phyloP scores from a whole-genome alignment of 768 basidiomycete genomes.

The Lentinula lateritia region DNA sequence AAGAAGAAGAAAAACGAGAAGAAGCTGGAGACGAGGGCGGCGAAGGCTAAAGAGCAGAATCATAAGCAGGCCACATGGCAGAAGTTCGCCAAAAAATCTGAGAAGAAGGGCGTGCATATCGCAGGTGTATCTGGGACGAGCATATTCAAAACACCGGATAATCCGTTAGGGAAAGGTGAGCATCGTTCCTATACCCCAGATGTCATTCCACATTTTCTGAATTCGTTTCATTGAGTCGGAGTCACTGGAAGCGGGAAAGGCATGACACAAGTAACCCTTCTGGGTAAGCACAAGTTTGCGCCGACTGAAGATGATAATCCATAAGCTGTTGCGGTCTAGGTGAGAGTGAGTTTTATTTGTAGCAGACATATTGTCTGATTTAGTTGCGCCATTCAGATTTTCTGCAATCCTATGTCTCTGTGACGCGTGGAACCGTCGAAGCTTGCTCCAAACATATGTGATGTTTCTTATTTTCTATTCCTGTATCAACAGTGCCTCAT shows the following conservation, averaged over 20 bases:
- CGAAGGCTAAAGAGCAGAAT: conserved; percentile 84
- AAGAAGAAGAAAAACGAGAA: conserved; percentile 97
- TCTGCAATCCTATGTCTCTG: not conserved
- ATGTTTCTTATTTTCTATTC: conserved; percentile 22
- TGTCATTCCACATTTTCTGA: conserved; percentile 12
- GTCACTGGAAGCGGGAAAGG: conserved; percentile 88
- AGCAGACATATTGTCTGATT: not conserved
- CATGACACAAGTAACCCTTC: conserved; percentile 70
- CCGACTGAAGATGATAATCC: conserved; percentile 37
- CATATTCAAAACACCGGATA: conserved; percentile 93
- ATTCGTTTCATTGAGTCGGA: conserved; percentile 52
- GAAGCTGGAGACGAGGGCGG: conserved; percentile 76
- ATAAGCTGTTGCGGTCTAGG: conserved; percentile 8
- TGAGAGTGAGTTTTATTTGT: not conserved
- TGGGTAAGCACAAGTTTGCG: conserved; percentile 74
- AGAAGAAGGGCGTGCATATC: conserved; percentile 89
- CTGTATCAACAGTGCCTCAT: conserved; percentile 24
- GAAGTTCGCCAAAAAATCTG: conserved; percentile 91
- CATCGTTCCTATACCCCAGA: conserved; percentile 17
- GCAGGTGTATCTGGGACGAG: conserved; percentile 85
- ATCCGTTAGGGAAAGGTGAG: conserved; percentile 80
- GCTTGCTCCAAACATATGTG: conserved; percentile 21
- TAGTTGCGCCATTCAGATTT: not conserved
- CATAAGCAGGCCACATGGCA: conserved; percentile 87
- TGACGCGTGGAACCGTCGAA: not conserved